Evolutionary conservation across 169 alveolate genomes (phyloP), one percentile per base, ranked within the genome.

Genomic region (Plasmodium adleri): DNA sequence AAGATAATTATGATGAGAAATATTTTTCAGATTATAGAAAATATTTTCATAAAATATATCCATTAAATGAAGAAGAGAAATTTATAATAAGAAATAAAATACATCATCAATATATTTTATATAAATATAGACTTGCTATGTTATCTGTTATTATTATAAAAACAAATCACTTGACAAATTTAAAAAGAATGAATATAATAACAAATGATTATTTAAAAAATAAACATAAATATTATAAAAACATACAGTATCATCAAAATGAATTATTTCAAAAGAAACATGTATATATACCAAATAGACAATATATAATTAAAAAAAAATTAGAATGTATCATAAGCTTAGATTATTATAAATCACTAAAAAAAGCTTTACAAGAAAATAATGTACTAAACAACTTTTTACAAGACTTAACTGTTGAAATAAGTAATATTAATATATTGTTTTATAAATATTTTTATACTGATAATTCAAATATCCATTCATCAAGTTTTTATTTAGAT

Each of bases 1-100:
- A 4, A n/a, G 10, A 70, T 20, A 4, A 6, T 39, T 17, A 7
- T 12, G 24, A 71, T 9, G 66, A 13, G n/a, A 66, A 22, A 22
- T 83, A 20, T 56, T 83, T 83, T 62, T 43, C 91, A 8, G 67
- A 83, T 45, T 83, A 83, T 50, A 62, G 54, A 58, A 56, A 49
- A 20, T 63, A 83, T 20, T 83, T 83, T 43, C 59, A 56, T 70
- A 63, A 83, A 49, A 83, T 83, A 6, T 83, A 83, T n/a, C 72
- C 91, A 3, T 56, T 83, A 50, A 83, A 62, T n/a, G 75, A 83
- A 20, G 91, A 83, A 39, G 91, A 83, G 24, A 56, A 56, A 13
- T 83, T 54, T 58, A 49, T 56, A 20, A 45, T 83, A 56, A 83
- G 49, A 68, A 83, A 49, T 13, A 83, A 72, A 58, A 71, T 70